Evolutionary conservation across 1,284 basidiomycete species (phyloP).

Genomic region (Sparassis latifolia): DNA sequence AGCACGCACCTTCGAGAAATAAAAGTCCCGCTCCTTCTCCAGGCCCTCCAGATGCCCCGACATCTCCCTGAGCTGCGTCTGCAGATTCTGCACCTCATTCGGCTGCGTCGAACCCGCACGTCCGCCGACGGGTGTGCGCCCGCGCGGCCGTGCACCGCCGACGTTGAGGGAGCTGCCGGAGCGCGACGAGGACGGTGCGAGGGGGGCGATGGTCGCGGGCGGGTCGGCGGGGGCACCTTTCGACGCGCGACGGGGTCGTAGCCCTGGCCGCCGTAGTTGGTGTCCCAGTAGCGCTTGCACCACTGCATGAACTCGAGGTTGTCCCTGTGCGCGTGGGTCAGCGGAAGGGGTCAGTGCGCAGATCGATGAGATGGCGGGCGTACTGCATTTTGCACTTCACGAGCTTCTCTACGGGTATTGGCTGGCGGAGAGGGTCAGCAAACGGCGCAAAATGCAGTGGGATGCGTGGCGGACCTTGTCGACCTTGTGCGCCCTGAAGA

Average conservation of each 20-base stretch:
- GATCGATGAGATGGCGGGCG: conserved; percentile 25
- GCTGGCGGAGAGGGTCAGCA: conserved; percentile 40
- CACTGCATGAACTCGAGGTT: conserved; percentile 99
- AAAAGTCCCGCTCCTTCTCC: conserved; percentile 96
- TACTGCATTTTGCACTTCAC: conserved; percentile 99
- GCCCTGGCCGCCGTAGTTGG: conserved; percentile 80
- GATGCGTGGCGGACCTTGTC: conserved; percentile 68
- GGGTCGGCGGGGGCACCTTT: conserved; percentile 64
- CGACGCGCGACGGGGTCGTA: conserved; percentile 87
- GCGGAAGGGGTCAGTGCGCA: conserved; percentile 1
- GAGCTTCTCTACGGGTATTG: conserved; percentile 89
- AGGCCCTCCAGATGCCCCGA: conserved; percentile 79
- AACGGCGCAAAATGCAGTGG: neutral
- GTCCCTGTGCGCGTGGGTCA: conserved; percentile 48
- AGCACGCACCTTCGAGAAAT: conserved; percentile 84
- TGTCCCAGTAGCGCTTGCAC: conserved; percentile 95
- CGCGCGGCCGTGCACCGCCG: conserved; percentile 43
- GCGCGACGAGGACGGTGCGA: conserved; percentile 29
- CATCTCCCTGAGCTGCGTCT: conserved; percentile 80
- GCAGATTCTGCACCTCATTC: conserved; percentile 61
- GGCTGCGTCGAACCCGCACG: conserved; percentile 55
- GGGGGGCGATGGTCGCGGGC: conserved; percentile 72
- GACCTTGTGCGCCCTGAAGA: conserved; percentile 85
- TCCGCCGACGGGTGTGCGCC: conserved; percentile 64
- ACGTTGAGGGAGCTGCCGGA: conserved; percentile 31